A percentile compares a stretch with the other conserved stretches of the same genome.
Conservation (phyloP, 2,329 filamentous ascomycete genomes). For the Beauveria rudraprayagi region DNA sequence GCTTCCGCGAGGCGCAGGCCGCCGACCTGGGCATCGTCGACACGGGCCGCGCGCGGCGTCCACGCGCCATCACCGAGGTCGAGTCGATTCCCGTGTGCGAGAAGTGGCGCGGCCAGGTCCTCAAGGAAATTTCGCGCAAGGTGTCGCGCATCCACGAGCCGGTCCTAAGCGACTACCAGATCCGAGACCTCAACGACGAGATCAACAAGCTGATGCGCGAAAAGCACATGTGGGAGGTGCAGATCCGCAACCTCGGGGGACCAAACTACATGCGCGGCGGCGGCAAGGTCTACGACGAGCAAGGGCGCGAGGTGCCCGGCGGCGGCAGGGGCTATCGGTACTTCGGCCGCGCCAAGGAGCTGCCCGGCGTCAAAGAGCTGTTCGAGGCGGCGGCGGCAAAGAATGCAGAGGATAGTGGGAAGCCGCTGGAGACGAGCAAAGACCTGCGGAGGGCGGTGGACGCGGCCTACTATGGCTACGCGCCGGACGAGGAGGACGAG, state of each 20-base stretch:
- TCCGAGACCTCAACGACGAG: conserved; percentile 96
- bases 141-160: conserved; percentile 91
- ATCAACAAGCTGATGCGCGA: conserved; percentile 99
- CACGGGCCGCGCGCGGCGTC: conserved; percentile 78
- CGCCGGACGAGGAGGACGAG: conserved; percentile 83
- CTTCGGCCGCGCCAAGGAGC: conserved; percentile 80
- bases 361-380: conserved; percentile 93
- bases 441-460: conserved; percentile 73
- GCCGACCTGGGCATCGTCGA: conserved; percentile 95
- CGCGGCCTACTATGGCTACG: conserved; percentile 93
- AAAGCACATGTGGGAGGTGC: conserved; percentile 98
- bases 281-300: conserved; percentile 64
- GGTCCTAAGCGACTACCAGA: conserved; percentile 89
- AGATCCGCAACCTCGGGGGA: conserved; percentile 90
- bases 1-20: conserved; percentile 95
- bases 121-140: conserved; percentile 95
- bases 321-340: conserved; percentile 90
- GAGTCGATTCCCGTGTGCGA: conserved; percentile 80
- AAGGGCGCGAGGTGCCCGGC: conserved; percentile 60
- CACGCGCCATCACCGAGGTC: conserved; percentile 83
- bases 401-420: conserved; percentile 42
- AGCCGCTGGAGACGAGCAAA: conserved; percentile 57
- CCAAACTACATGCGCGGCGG: conserved; percentile 88
- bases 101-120: conserved; percentile 95
- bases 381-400: conserved; percentile 68